Evolutionary conservation across 192 early-diverging fungal species (phyloP).

Genomic region (Phycomyces nitens): DNA sequence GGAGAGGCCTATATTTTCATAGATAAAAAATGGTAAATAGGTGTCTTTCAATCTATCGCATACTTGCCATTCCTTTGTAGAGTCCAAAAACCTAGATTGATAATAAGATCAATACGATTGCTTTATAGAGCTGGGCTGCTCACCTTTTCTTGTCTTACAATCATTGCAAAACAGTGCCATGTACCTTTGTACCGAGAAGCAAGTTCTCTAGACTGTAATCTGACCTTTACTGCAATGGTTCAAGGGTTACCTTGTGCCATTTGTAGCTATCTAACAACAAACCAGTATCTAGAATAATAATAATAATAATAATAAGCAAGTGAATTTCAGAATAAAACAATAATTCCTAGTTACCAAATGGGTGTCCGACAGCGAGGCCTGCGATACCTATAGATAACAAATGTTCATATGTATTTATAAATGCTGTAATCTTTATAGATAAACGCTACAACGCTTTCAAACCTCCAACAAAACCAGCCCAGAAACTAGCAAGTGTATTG

Average conservation of each 20-base stretch:
- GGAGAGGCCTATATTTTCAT: slow-evolving; percentile 54
- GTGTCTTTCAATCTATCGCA: background rate
- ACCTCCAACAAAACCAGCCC: slow-evolving; percentile 31
- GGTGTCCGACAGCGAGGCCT: slow-evolving; percentile 57
- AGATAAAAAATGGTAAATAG: background rate
- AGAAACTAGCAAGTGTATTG: slow-evolving; percentile 22
- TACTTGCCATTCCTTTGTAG: slow-evolving; percentile 58
- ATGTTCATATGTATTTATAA: background rate
- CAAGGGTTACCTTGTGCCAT: background rate
- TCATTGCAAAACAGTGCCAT: slow-evolving; percentile 54
- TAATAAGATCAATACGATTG: background rate
- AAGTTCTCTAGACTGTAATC: slow-evolving; percentile 51
- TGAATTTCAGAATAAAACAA: too few relatives aligned
- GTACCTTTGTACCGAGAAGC: slow-evolving; percentile 53
- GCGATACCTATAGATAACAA: slow-evolving; percentile 40
- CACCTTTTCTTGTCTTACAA: slow-evolving; percentile 56
- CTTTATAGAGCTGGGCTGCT: too few relatives aligned
- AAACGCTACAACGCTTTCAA: background rate
- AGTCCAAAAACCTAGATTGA: slow-evolving; percentile 44
- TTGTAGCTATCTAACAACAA: background rate
- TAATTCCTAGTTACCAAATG: slow-evolving; percentile 58
- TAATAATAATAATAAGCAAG: background rate
- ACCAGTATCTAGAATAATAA: slow-evolving; percentile 27
- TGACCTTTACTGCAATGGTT: slow-evolving; percentile 45
- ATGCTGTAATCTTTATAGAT: background rate